A percentile compares a stretch with the other conserved stretches of the same genome.
phyloP scores from a whole-genome alignment of 2,329 filamentous ascomycete genomes.

The Elsinoe fawcettii region DNA sequence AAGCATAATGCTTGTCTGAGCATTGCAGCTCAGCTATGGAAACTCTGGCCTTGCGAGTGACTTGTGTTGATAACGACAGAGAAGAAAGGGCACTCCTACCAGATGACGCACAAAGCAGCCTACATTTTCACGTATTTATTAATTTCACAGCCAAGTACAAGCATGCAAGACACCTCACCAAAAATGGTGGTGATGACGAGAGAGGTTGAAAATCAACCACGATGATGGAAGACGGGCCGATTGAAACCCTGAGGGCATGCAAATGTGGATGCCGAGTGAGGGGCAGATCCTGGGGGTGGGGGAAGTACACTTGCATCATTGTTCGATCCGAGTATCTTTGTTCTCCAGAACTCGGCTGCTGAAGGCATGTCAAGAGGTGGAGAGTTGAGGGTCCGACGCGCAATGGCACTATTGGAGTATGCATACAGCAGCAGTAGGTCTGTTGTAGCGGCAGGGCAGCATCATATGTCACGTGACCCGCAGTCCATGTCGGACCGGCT shows the following conservation, averaged over 20 bases:
- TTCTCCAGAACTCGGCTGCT: too few relatives aligned
- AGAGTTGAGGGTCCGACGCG: not conserved
- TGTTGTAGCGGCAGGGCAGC: too few relatives aligned
- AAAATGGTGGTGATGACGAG: not conserved
- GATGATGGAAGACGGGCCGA: not conserved
- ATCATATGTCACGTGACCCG: too few relatives aligned
- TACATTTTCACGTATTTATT: not conserved
- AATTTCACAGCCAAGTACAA: not conserved
- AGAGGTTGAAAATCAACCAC: not conserved
- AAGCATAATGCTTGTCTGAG: not conserved
- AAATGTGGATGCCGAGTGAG: not conserved
- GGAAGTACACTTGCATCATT: not conserved
- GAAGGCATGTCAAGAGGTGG: not conserved
- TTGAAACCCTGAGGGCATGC: not conserved
- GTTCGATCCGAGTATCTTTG: not conserved
- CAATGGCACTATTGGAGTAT: too few relatives aligned
- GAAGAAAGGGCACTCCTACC: not conserved
- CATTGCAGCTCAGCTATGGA: too few relatives aligned
- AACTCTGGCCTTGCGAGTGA: too few relatives aligned
- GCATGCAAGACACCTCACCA: conserved; percentile 1
- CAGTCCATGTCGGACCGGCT: too few relatives aligned
- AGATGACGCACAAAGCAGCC: not conserved
- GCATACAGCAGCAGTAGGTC: too few relatives aligned
- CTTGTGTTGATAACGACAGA: not conserved
- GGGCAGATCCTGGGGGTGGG: not conserved